Conservation (phyloP, 768 basidiomycete genomes). For the Mycena polygramma region DNA sequence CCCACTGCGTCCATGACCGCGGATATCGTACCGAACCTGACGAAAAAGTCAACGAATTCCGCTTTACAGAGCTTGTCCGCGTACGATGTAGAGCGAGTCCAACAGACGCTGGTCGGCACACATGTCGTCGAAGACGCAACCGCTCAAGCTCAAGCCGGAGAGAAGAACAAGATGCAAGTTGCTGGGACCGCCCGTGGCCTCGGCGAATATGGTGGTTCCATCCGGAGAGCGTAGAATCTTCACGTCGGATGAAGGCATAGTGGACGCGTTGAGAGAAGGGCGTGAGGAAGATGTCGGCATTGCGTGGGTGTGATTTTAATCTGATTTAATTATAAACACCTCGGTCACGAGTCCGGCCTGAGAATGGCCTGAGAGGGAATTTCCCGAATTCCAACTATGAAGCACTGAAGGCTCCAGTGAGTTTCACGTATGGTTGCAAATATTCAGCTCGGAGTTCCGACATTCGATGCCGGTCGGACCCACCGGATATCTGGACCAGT, state of each 20-base stretch:
- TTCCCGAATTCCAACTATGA: no score
- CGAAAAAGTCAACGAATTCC: background rate
- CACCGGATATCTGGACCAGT: no score
- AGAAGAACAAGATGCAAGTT: constrained; percentile 57
- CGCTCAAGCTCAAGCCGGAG: constrained; percentile 55
- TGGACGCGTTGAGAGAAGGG: no score
- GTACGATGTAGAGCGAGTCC: constrained; percentile 45
- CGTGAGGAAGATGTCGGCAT: no score
- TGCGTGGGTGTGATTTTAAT: no score
- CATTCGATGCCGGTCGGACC: no score
- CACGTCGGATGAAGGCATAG: background rate
- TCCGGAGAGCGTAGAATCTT: constrained; percentile 41
- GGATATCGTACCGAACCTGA: constrained; percentile 51
- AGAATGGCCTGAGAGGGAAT: no score
- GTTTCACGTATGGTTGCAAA: no score
- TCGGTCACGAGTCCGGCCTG: no score
- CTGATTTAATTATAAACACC: no score
- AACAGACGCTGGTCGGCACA: constrained; percentile 47
- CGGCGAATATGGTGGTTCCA: constrained; percentile 56
- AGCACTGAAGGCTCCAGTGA: no score
- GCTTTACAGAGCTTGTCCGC: background rate
- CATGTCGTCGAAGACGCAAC: constrained; percentile 52
- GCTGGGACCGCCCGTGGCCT: constrained; percentile 52
- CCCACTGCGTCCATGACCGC: constrained; percentile 52
- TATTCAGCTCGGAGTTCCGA: no score